Evolutionary conservation across 2,329 filamentous ascomycete genomes (phyloP).

Genomic region (Rhexocercosporidium sp.): DNA sequence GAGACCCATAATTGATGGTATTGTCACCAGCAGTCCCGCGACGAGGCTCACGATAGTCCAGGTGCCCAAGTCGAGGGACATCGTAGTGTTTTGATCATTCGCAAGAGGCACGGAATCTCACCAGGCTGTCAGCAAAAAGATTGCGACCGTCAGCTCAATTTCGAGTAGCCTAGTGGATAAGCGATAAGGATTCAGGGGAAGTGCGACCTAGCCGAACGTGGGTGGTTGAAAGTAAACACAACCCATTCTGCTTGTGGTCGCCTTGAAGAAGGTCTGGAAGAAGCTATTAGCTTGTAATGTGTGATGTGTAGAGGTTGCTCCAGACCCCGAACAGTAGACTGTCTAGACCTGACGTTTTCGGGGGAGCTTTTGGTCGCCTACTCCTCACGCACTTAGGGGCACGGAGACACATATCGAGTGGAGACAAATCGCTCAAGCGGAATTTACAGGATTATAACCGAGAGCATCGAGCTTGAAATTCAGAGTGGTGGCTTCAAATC

Average conservation of each 20-base stretch:
- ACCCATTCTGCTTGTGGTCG: neutral
- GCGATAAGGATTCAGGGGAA: constrained; percentile 16
- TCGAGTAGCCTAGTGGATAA: constrained; percentile 13
- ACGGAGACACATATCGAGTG: no score
- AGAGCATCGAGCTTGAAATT: no score
- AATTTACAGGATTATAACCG: no score
- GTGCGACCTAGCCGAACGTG: neutral
- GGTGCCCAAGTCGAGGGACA: constrained; percentile 20
- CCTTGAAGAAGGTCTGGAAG: no score
- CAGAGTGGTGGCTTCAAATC: no score
- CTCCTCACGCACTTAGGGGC: no score
- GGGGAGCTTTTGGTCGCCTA: no score
- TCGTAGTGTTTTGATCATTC: constrained; percentile 10
- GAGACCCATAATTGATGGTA: constrained; percentile 64
- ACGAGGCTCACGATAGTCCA: constrained; percentile 29
- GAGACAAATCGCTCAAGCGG: no score
- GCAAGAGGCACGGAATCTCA: neutral
- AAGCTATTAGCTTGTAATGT: no score
- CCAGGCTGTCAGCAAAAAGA: constrained; percentile 14
- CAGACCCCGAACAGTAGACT: no score
- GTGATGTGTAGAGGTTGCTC: no score
- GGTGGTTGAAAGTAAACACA: neutral
- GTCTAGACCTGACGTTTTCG: no score
- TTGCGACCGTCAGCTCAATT: constrained; percentile 8
- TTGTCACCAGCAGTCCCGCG: constrained; percentile 37